These are phyloP conservation scores for Scolecobasidium constrictum DNA, from an alignment of 2,329 filamentous ascomycete species.

Conservation along the genomic window DNA sequence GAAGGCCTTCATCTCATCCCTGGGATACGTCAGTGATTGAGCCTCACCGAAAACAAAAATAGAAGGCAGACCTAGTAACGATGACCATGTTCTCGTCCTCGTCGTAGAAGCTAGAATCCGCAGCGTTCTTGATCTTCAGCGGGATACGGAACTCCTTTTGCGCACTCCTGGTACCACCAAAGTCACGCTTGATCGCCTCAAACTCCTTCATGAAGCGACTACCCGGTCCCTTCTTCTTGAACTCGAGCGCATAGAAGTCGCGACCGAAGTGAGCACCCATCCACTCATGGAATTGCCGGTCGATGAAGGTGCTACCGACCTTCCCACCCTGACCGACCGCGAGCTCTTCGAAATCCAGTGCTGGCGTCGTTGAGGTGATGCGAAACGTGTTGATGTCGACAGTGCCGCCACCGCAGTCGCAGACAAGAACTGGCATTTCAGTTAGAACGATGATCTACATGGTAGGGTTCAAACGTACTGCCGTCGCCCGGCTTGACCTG, in stretches of 20 bases:
- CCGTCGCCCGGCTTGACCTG: not conserved
- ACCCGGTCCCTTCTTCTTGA: conserved; percentile 18
- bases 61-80: conserved; percentile 10
- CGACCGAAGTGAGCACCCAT: conserved; percentile 20
- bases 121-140: conserved; percentile 5
- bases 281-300: conserved; percentile 21
- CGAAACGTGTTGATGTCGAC: conserved; percentile 17
- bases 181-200: conserved; percentile 21
- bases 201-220: conserved; percentile 25
- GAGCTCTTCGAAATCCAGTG: conserved; percentile 14
- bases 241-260: conserved; percentile 17
- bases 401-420: conserved; percentile 20
- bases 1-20: conserved; percentile 7
- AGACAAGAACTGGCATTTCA: conserved; percentile 15
- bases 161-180: conserved; percentile 10
- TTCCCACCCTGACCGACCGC: conserved; percentile 17
- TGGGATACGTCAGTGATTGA: not conserved
- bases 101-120: conserved; percentile 1
- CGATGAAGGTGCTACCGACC: conserved; percentile 23
- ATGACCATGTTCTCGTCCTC: conserved; percentile 5
- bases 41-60: no score
- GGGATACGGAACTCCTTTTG: conserved; percentile 4
- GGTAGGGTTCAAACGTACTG: no score
- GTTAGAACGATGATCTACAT: no score
- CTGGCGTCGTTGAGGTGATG: conserved; percentile 10